Conservation (phyloP, 2,329 filamentous ascomycete species). For the Cyphellophora attinorum region DNA sequence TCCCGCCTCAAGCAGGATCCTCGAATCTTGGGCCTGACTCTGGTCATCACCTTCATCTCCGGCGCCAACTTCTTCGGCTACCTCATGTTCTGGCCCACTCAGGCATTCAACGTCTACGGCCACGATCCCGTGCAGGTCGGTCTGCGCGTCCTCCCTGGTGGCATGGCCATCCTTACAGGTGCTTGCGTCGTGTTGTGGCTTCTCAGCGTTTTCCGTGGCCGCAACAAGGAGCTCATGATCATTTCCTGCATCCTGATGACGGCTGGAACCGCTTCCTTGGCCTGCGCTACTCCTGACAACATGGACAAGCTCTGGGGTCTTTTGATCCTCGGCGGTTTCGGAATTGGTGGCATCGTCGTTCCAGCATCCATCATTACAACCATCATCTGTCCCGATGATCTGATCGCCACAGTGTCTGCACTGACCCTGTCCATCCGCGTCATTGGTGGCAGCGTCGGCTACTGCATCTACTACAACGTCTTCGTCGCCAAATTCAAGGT, state of each 20-base stretch:
- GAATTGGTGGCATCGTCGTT: constrained; percentile 59
- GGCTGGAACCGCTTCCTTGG: constrained; percentile 47
- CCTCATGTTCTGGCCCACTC: constrained; percentile 51
- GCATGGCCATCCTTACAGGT: constrained; percentile 53
- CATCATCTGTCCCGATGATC: constrained; percentile 58
- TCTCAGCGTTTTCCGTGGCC: constrained; percentile 45
- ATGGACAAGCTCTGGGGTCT: constrained; percentile 44
- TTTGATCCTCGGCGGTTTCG: constrained; percentile 52
- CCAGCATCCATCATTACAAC: constrained; percentile 59
- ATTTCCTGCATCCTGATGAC: constrained; percentile 55
- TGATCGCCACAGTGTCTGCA: constrained; percentile 60
- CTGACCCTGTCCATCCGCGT: constrained; percentile 60
- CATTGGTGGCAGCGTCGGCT: constrained; percentile 57
- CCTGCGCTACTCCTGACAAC: constrained; percentile 43
- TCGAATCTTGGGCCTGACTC: constrained; percentile 41
- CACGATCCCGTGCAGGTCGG: constrained; percentile 57
- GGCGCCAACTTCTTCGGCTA: constrained; percentile 50
- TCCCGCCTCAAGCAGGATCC: constrained; percentile 35
- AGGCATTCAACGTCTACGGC: constrained; percentile 55
- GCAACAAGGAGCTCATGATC: constrained; percentile 52
- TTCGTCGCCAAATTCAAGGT: constrained; percentile 35
- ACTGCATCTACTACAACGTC: constrained; percentile 47
- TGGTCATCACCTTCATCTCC: constrained; percentile 51
- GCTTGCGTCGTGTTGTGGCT: constrained; percentile 50
- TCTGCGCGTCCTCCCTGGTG: constrained; percentile 54